phyloP scores from a whole-genome alignment of 768 basidiomycete genomes.

The Lentinus tigrinus region DNA sequence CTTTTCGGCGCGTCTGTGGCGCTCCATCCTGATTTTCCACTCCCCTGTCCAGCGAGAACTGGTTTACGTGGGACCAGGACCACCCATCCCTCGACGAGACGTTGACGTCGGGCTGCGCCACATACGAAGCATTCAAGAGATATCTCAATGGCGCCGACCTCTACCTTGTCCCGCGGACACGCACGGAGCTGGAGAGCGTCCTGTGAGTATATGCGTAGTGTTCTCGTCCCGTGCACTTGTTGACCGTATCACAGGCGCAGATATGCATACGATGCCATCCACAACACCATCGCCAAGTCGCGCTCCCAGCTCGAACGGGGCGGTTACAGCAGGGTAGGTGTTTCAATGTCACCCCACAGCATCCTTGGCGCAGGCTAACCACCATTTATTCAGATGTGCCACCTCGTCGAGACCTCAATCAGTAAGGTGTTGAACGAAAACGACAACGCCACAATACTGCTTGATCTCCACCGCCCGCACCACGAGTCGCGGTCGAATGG shows the following conservation, averaged over 20 bases:
- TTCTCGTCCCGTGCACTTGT: neutral
- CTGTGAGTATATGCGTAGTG: slow-evolving; percentile 46
- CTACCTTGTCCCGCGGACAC: slow-evolving; percentile 64
- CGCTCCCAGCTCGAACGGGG: slow-evolving; percentile 60
- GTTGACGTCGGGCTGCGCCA: slow-evolving; percentile 74
- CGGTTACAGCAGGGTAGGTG: slow-evolving; percentile 53
- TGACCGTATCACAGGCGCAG: slow-evolving; percentile 46
- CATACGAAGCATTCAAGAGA: slow-evolving; percentile 76
- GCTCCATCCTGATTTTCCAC: slow-evolving; percentile 4
- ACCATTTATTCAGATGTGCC: slow-evolving; percentile 50
- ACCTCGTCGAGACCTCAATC: slow-evolving; percentile 71
- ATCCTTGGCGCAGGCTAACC: neutral
- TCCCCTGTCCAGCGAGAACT: slow-evolving; percentile 53
- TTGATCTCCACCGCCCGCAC: slow-evolving; percentile 52
- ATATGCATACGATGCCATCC: slow-evolving; percentile 78
- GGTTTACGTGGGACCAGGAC: slow-evolving; percentile 67
- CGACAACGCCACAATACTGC: slow-evolving; percentile 64
- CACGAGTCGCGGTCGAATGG: slow-evolving; percentile 32
- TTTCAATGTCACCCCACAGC: neutral
- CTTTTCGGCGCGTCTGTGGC: neutral
- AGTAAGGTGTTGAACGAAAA: slow-evolving; percentile 63
- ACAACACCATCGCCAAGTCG: slow-evolving; percentile 74
- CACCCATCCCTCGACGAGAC: slow-evolving; percentile 70
- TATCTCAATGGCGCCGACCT: slow-evolving; percentile 72
- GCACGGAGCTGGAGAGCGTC: slow-evolving; percentile 66